Evolutionary conservation across 192 early-diverging fungal genomes (phyloP), one percentile per base, ranked within the genome.

Genomic region (Coemansia sp.): DNA sequence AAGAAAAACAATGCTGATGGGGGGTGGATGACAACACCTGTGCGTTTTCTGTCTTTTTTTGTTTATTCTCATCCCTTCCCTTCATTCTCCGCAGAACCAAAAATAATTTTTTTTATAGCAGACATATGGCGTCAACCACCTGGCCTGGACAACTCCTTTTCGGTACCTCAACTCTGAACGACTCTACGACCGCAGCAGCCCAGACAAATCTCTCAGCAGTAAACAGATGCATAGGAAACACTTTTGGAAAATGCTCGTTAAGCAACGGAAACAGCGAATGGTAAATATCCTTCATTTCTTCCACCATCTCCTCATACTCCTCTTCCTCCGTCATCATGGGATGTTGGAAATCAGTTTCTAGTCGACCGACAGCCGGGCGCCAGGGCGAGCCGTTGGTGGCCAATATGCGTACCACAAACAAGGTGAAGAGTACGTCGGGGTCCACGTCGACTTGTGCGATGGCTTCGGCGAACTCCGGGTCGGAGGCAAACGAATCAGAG

Each of bases 261-360:
- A 82, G 79, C 52, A 73, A 38, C 38, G 79, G 79, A 31, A 82
- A 82, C 48, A 82, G 67, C 22, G 68, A 40, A 25, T 59, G 70
- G 48, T 82, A 62, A 5, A 79, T 58, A 52, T 81, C 70, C 59
- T 60, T 62, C 59, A 73, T 62, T 40, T 76, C 74, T 56, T 48
- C 55, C 63, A 75, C 52, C 70, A 66, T 70, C 38, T 73, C 67
- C 7, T 33, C 70, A 63, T 66, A 74, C 18, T 7, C 14, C 10
- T 69, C 60, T 14, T 67, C 64, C 7, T 32, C 52, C 22, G 16
- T n/a, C 10, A 60, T 12, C 73, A 76, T 75, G 18, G 79, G 73
- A 34, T 73, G 71, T 56, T 32, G 50, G 38, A 82, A 73, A n/a
- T 4, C 17, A 2, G 3, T 45, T 32, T 64, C 68, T 11, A 76